Evolutionary conservation across 2,329 filamentous ascomycete species (phyloP).

Genomic region (Hawksworthiomyces lignivorus): DNA sequence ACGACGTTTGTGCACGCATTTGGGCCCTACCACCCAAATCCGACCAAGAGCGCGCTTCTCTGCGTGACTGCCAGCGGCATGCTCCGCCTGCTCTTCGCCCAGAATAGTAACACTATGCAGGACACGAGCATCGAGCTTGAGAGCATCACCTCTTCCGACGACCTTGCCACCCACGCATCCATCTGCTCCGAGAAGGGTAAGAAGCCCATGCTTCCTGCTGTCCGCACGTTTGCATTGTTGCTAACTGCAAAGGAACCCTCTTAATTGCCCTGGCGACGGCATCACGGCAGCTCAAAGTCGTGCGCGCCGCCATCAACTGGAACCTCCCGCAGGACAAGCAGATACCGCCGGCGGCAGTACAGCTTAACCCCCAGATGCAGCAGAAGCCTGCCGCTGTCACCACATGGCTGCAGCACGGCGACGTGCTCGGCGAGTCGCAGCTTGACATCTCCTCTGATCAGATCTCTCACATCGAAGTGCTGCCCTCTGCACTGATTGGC

Average conservation of each 20-base stretch:
- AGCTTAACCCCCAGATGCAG: conserved; percentile 44
- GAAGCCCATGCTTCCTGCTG: conserved; percentile 9
- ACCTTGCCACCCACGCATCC: conserved; percentile 72
- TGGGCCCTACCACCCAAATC: conserved; percentile 66
- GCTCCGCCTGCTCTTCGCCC: conserved; percentile 70
- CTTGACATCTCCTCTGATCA: conserved; percentile 48
- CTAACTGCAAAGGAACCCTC: conserved; percentile 30
- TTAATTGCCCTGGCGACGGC: conserved; percentile 61
- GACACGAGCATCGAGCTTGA: conserved; percentile 70
- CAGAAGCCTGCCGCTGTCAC: conserved; percentile 51
- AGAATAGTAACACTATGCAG: conserved; percentile 63
- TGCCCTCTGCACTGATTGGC: conserved; percentile 58
- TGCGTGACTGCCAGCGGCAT: conserved; percentile 68
- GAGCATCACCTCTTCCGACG: conserved; percentile 61
- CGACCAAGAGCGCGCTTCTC: conserved; percentile 64
- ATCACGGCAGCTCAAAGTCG: conserved; percentile 64
- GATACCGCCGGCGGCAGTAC: conserved; percentile 35
- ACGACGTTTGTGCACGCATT: conserved; percentile 56
- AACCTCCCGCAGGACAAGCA: conserved; percentile 50
- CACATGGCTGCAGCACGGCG: conserved; percentile 45
- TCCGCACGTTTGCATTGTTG: not conserved
- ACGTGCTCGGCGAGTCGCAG: conserved; percentile 30
- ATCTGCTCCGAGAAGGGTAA: conserved; percentile 67
- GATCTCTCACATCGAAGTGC: conserved; percentile 67
- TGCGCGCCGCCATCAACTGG: conserved; percentile 71